Conservation (phyloP, 495 filamentous ascomycete species). For the Talaromyces wortmannii region DNA sequence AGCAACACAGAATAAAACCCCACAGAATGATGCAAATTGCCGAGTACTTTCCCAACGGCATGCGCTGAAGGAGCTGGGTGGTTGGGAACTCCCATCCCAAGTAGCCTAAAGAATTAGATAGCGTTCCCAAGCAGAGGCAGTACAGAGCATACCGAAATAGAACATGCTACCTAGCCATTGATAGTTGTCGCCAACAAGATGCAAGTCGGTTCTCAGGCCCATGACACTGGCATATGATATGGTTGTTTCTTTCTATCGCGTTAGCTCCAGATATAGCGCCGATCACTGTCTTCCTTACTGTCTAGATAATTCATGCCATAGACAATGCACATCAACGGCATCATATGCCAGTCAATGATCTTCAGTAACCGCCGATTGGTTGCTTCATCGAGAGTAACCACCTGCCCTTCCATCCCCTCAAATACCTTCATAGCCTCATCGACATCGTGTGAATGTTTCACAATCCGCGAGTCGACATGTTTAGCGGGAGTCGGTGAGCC, state of each 20-base stretch:
- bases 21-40: constrained; percentile 50
- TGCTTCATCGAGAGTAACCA: constrained; percentile 44
- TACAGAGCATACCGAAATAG: constrained; percentile 47
- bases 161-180: constrained; percentile 53
- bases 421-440: constrained; percentile 57
- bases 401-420: constrained; percentile 34
- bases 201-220: constrained; percentile 47
- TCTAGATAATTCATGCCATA: constrained; percentile 62
- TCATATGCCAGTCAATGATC: constrained; percentile 55
- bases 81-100: constrained; percentile 61
- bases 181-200: constrained; percentile 34
- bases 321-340: constrained; percentile 56
- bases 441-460: constrained; percentile 50
- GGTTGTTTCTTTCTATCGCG: constrained; percentile 40
- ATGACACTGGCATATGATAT: constrained; percentile 58
- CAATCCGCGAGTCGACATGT: constrained; percentile 25
- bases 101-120: constrained; percentile 32
- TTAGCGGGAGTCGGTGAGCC: not conserved
- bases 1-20: constrained; percentile 48
- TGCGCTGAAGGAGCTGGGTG: constrained; percentile 49
- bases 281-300: constrained; percentile 24
- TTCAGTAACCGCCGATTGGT: constrained; percentile 48
- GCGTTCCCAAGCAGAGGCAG: not conserved
- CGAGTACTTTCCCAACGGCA: constrained; percentile 55
- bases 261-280: not conserved